phyloP scores from a whole-genome alignment of 768 basidiomycete species.

The Termitomyces sp. region DNA sequence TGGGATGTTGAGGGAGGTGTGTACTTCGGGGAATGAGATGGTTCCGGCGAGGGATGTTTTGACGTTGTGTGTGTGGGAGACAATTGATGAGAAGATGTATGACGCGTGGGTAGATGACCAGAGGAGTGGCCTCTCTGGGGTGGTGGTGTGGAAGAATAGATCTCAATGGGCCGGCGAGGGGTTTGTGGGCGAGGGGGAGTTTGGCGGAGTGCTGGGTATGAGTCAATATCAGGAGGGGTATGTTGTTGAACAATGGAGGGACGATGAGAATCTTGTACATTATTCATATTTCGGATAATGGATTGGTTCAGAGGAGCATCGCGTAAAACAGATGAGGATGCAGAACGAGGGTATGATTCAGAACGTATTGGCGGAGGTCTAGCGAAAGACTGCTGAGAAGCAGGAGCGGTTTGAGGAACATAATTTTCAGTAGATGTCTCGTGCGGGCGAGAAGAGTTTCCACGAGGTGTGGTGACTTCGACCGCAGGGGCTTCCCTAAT shows the following conservation, averaged over 20 bases:
- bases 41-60: not conserved
- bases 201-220: conserved; percentile 8
- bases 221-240: conserved; percentile 13
- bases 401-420: conserved; percentile 1
- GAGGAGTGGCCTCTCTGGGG: conserved; percentile 1
- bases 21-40: not conserved
- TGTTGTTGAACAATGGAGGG: conserved; percentile 16
- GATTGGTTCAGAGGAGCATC: not conserved
- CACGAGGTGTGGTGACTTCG: not conserved
- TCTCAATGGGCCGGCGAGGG: conserved; percentile 5
- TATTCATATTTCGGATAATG: not conserved
- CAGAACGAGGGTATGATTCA: conserved; percentile 4
- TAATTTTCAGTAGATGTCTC: not conserved
- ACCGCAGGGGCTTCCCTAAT: conserved; percentile 27
- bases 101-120: not conserved
- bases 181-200: conserved; percentile 3
- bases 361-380: not conserved
- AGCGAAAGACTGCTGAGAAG: conserved; percentile 3
- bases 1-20: conserved; percentile 1
- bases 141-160: conserved; percentile 4
- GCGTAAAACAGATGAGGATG: not conserved
- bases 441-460: not conserved
- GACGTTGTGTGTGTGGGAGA: conserved; percentile 2
- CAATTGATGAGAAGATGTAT: conserved; percentile 1
- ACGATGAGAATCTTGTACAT: conserved; percentile 3